Evolutionary conservation across 2,329 filamentous ascomycete species (phyloP).

Genomic region (Hymenoscyphus linearis): DNA sequence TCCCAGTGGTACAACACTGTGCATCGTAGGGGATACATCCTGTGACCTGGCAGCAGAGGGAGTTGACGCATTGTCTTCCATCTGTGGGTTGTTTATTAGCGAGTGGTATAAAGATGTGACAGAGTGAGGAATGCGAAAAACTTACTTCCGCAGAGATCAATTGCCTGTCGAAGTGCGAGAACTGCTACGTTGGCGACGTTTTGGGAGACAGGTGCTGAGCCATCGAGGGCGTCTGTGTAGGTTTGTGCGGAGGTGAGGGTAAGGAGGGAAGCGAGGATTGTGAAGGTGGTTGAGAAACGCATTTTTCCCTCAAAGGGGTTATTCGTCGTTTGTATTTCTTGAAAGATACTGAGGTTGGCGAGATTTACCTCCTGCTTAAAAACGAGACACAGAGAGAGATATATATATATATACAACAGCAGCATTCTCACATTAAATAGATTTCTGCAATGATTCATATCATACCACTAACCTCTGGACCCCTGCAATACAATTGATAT

Average conservation of each 20-base stretch:
- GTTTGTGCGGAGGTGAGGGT: not conserved
- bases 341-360: not conserved
- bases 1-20: conserved; percentile 4
- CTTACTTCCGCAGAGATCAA: not conserved
- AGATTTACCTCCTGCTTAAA: not conserved
- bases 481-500: not conserved
- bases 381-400: no score
- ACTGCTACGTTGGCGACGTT: not conserved
- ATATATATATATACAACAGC: no score
- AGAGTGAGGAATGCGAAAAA: not conserved
- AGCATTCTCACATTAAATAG: not conserved
- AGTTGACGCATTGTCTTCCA: conserved; percentile 3
- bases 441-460: not conserved
- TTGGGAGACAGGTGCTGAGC: not conserved
- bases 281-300: not conserved
- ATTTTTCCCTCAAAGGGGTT: no score
- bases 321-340: not conserved
- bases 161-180: not conserved
- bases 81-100: not conserved
- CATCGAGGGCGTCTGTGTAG: not conserved
- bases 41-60: conserved; percentile 4
- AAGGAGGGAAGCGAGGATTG: not conserved
- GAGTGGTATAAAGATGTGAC: not conserved
- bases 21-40: conserved; percentile 2
- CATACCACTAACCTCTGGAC: not conserved